Evolutionary conservation across 148 eudicot species (phyloP).

Genomic region (Fagopyrum esculentum): DNA sequence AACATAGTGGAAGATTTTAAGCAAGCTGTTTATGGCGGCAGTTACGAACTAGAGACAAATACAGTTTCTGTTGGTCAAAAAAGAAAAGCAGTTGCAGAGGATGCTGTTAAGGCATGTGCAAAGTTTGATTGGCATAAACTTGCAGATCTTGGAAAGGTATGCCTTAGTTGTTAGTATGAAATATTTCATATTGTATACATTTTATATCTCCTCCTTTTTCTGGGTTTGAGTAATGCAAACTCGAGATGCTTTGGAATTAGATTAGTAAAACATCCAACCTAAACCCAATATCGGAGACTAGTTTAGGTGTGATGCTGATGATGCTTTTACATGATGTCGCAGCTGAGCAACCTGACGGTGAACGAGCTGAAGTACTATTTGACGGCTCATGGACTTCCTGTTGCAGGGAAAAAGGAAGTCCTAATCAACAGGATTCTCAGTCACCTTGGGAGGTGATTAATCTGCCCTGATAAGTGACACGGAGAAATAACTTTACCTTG

Average conservation of each 20-base stretch:
- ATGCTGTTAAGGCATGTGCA: slow-evolving; percentile 46
- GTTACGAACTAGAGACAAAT: slow-evolving; percentile 35
- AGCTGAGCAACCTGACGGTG: slow-evolving; percentile 82
- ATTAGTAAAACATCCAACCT: too few species aligned
- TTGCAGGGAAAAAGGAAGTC: slow-evolving; percentile 75
- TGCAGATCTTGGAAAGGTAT: slow-evolving; percentile 82
- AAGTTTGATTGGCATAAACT: slow-evolving; percentile 82
- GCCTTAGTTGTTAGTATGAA: not conserved
- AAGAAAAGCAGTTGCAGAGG: slow-evolving; percentile 68
- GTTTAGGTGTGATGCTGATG: not conserved
- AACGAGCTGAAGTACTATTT: slow-evolving; percentile 66
- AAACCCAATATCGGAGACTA: not conserved
- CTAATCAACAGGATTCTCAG: slow-evolving; percentile 67
- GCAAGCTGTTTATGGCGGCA: slow-evolving; percentile 66
- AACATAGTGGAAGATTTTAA: slow-evolving; percentile 84
- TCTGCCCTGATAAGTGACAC: not conserved
- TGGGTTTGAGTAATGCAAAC: not conserved
- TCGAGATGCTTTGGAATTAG: not conserved
- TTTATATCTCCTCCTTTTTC: too few species aligned
- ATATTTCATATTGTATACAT: not conserved
- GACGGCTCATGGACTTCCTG: slow-evolving; percentile 54
- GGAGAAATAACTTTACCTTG: not conserved
- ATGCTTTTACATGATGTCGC: slow-evolving; percentile 16
- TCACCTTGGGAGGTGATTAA: slow-evolving; percentile 66
- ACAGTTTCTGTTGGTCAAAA: slow-evolving; percentile 43